Conservation (phyloP, 225 moss, liverwort and hornwort species). For the Physcomitrium patens region DNA sequence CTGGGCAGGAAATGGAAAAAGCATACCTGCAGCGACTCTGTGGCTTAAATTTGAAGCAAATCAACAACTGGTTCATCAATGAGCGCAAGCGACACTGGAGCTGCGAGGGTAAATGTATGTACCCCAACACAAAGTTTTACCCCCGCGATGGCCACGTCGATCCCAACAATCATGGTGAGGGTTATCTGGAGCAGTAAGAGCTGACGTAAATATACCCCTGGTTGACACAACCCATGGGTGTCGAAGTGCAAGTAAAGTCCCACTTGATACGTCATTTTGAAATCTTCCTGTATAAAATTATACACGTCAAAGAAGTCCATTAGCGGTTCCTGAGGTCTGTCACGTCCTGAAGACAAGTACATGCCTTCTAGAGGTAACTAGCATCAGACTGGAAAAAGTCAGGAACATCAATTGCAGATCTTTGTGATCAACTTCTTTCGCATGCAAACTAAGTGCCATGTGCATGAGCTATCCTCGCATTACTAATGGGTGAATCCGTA, state of each 20-base stretch:
- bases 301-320: not conserved
- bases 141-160: not conserved
- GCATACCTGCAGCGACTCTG: constrained; percentile 34
- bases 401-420: not conserved
- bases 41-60: constrained; percentile 41
- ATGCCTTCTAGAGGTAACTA: not conserved
- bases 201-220: not conserved
- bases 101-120: constrained; percentile 42
- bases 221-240: not conserved
- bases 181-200: not conserved
- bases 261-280: not conserved
- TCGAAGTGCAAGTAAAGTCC: not conserved
- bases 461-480: not conserved
- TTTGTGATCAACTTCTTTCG: not conserved
- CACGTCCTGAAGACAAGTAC: not conserved
- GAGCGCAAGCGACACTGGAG: constrained; percentile 63
- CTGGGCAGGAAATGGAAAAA: constrained; percentile 45
- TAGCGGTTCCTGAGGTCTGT: not conserved
- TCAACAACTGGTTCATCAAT: constrained; percentile 64
- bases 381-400: not conserved
- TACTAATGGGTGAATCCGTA: not conserved
- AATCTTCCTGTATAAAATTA: not conserved
- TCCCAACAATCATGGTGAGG: not conserved
- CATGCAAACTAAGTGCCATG: not conserved
- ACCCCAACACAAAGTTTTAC: constrained; percentile 18